Conservation (phyloP, 2,329 filamentous ascomycete genomes). For the Cladosporium sp. region DNA sequence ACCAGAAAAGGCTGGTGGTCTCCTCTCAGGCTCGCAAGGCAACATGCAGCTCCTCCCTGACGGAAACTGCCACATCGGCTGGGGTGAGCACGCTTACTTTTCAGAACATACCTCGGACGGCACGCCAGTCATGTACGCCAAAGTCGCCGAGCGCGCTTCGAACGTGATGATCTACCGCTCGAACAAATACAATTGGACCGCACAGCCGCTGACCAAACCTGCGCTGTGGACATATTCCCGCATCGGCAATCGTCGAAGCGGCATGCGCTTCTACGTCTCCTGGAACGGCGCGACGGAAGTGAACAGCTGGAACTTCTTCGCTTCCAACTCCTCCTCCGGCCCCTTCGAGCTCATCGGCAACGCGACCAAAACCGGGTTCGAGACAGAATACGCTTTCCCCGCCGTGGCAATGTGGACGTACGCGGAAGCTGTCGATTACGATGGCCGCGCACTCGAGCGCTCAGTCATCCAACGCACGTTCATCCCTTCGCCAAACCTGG, state of each 20-base stretch:
- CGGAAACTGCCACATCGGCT: conserved; percentile 54
- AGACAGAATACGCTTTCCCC: conserved; percentile 33
- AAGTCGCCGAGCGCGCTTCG: conserved; percentile 38
- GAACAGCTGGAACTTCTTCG: conserved; percentile 49
- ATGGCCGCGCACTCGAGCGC: conserved; percentile 28
- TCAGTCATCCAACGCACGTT: conserved; percentile 35
- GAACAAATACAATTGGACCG: conserved; percentile 53
- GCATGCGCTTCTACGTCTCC: conserved; percentile 48
- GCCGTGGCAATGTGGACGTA: conserved; percentile 27
- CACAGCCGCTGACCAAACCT: conserved; percentile 41
- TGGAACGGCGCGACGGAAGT: conserved; percentile 51
- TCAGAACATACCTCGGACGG: conserved; percentile 46
- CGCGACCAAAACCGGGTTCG: conserved; percentile 40
- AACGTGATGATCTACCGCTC: conserved; percentile 52
- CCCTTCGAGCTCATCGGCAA: conserved; percentile 38
- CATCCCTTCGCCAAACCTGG: conserved; percentile 30
- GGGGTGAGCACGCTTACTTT: conserved; percentile 46
- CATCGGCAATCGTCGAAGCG: conserved; percentile 24
- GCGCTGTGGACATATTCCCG: conserved; percentile 36
- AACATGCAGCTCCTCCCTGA: conserved; percentile 52
- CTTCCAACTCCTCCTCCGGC: conserved; percentile 31
- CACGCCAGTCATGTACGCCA: conserved; percentile 49
- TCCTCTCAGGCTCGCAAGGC: conserved; percentile 50
- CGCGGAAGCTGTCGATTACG: conserved; percentile 31
- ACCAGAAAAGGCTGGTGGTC: conserved; percentile 40